Percentiles rank a stretch among this genome's conserved stretches.
Conservation (phyloP, 805 yeast species). For the Ogataea pini region DNA sequence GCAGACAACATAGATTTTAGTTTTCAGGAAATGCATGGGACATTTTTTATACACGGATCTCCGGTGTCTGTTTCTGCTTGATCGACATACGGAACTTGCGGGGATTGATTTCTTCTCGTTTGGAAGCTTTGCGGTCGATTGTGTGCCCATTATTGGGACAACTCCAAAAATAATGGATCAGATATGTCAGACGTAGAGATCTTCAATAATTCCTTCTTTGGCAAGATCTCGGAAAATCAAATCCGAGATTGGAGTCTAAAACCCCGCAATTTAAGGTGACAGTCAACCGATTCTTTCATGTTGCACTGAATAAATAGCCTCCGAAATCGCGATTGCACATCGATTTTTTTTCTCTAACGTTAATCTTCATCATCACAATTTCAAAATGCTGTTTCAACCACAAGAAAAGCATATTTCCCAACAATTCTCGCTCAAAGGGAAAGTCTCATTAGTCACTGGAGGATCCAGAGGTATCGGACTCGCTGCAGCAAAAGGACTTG, state of each 20-base stretch:
- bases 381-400: not conserved
- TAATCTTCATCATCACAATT: too few species aligned
- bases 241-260: not conserved
- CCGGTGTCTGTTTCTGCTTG: too few species aligned
- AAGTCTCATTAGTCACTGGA: constrained; percentile 51
- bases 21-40: too few species aligned
- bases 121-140: too few species aligned
- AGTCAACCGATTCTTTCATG: not conserved
- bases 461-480: constrained; percentile 61
- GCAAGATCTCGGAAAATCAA: not conserved
- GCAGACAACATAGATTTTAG: too few species aligned
- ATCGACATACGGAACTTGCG: too few species aligned
- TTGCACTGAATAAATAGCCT: not conserved
- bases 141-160: too few species aligned
- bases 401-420: constrained; percentile 12
- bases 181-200: too few species aligned
- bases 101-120: too few species aligned
- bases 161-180: too few species aligned
- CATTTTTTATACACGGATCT: too few species aligned
- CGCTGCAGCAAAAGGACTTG: constrained; percentile 52
- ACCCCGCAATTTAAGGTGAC: not conserved
- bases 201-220: not conserved
- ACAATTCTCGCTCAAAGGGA: constrained; percentile 42
- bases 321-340: not conserved
- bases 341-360: not conserved